These are phyloP conservation scores for Ganoderma leucocontextum DNA, from an alignment of 1,284 basidiomycete genomes.

Conservation along the genomic window DNA sequence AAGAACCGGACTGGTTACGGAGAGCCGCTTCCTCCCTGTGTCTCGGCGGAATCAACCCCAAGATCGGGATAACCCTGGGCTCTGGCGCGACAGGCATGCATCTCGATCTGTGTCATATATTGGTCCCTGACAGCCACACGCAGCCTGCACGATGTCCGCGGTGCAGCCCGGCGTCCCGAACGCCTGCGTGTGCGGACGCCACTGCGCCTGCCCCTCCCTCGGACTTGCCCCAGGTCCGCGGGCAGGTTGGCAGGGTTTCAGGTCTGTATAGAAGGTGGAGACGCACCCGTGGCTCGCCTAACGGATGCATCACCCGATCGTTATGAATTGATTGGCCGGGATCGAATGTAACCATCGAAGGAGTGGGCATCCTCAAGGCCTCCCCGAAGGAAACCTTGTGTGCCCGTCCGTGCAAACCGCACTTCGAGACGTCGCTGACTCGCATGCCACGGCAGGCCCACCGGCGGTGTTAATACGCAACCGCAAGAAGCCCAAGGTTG, in stretches of 20 bases:
- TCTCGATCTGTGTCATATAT: background rate
- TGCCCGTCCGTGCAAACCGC: background rate
- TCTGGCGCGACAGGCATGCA: background rate
- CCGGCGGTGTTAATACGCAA: background rate
- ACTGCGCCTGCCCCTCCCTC: background rate
- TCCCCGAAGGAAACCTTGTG: background rate
- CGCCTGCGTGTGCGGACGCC: background rate
- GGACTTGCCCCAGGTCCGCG: background rate
- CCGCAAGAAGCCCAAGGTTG: background rate
- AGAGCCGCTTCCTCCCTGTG: background rate
- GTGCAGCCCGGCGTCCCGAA: background rate
- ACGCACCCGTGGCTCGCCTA: constrained; percentile 1
- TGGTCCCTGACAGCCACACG: background rate
- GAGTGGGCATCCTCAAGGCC: background rate
- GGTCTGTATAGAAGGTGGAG: background rate
- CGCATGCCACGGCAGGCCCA: background rate
- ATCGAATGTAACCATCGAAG: constrained; percentile 5
- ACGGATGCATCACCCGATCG: background rate
- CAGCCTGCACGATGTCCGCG: constrained; percentile 3
- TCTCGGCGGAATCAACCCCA: background rate
- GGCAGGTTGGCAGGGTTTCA: background rate
- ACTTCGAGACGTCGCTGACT: background rate
- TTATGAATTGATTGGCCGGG: background rate
- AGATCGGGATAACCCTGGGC: background rate
- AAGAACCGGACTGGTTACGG: background rate